A percentile compares a stretch with the other conserved stretches of the same genome.
Conservation (phyloP, 192 early-diverging fungal genomes). For the Coemansia sp. region DNA sequence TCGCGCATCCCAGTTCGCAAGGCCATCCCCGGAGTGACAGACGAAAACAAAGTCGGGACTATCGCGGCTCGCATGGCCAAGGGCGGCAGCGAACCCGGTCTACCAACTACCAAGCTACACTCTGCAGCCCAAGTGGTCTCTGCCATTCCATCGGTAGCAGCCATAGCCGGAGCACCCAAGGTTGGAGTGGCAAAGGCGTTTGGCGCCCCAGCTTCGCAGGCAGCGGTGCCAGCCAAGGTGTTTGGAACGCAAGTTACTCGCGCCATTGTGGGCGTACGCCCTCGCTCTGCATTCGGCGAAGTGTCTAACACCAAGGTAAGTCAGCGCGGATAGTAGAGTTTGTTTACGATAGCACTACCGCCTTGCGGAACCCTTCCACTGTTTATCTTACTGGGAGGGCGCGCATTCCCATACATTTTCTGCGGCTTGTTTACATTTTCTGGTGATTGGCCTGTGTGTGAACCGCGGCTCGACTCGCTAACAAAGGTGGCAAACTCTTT, state of each 20-base stretch:
- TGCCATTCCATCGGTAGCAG: not conserved
- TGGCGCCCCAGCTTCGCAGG: not conserved
- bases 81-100: conserved; percentile 6
- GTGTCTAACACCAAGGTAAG: conserved; percentile 35
- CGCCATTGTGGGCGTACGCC: not conserved
- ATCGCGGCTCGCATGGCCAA: conserved; percentile 7
- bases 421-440: not conserved
- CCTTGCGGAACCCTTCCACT: not conserved
- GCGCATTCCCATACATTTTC: not conserved
- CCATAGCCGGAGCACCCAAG: not conserved
- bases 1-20: conserved; percentile 45
- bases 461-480: not conserved
- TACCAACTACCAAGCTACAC: conserved; percentile 16
- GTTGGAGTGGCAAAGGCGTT: not conserved
- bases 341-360: not conserved
- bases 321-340: not conserved
- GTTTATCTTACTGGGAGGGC: conserved; percentile 7
- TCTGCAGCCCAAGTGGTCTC: not conserved
- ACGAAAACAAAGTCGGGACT: conserved; percentile 41
- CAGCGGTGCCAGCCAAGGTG: conserved; percentile 10
- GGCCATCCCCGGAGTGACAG: conserved; percentile 18
- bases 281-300: conserved; percentile 33
- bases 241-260: conserved; percentile 15
- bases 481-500: not conserved
- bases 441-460: not conserved